Evolutionary conservation across 495 filamentous ascomycete genomes (phyloP).

Genomic region (Bathelium albidoporum): DNA sequence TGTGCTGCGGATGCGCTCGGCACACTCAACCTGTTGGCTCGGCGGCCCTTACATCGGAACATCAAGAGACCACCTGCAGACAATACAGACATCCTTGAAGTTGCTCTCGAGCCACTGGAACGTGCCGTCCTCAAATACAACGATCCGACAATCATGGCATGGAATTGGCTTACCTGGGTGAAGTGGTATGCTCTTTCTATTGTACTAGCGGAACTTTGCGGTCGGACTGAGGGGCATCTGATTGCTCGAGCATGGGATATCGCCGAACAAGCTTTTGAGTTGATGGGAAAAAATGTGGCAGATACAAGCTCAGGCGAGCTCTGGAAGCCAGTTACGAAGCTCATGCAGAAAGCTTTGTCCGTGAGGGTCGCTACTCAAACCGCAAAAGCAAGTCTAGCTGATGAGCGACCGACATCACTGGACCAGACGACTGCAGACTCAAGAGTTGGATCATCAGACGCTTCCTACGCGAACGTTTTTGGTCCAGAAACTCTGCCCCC

Average conservation of each 20-base stretch:
- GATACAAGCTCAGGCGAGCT: constrained; percentile 17
- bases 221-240: constrained; percentile 12
- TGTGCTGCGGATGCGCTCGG: neutral
- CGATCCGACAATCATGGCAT: constrained; percentile 9
- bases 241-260: constrained; percentile 12
- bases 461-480: neutral
- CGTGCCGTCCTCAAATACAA: constrained; percentile 4
- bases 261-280: constrained; percentile 12
- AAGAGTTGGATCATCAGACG: neutral
- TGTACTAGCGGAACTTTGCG: constrained; percentile 17
- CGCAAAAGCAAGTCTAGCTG: neutral
- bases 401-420: neutral
- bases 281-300: constrained; percentile 6
- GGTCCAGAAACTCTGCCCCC: neutral
- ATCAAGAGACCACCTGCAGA: constrained; percentile 2
- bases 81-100: neutral
- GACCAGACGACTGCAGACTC: neutral
- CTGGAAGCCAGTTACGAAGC: constrained; percentile 19
- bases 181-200: constrained; percentile 18
- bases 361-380: neutral
- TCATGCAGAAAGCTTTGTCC: constrained; percentile 10
- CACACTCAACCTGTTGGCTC: neutral
- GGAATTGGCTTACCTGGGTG: constrained; percentile 17
- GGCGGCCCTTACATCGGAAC: neutral
- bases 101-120: constrained; percentile 2